Evolutionary conservation across 345 rosid species (phyloP), one percentile per base, ranked within the genome.

Genomic region (Toxicodendron radicans): DNA sequence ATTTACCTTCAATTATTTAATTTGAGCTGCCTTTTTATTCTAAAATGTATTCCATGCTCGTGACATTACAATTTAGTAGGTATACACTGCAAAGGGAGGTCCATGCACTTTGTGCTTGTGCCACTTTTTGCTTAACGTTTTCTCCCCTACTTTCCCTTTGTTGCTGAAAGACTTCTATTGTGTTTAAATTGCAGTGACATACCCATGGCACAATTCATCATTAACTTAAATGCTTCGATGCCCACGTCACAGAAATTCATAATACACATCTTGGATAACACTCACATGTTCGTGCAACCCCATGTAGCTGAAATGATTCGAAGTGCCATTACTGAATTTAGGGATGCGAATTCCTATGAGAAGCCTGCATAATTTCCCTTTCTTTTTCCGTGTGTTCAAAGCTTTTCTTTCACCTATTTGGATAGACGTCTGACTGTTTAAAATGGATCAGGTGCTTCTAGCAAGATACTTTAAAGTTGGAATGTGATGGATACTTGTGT

Each of bases 311-410:
- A 84, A 52, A 92, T 88, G 95, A 90, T 94, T 60, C 87, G 90
- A 57, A 88, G 75, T 48, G 93, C 95, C 32, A 83, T 92, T 58
- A 8, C 92, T n/a, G 92, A 92, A 51, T 94, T 91, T 77, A 84
- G 97, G 83, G 93, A 92, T 64, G 91, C 89, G 82, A 91, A 87
- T 75, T 92, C 97, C 24, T 94, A 94, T 35, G 93, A 92, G 82
- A 94, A 94, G 81, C 98, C 97, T 8, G 35, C 83, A 76, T 86
- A 79, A 83, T 71, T 41, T 64, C 45, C 11, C 7, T 46, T 7
- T 10, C 46, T 2, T 46, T 45, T 14, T 0, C 1, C 2, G 16
- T 5, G 0, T 10, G 38, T n/a, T 23, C 17, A 21, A 45, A 23
- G 30, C 14, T 0, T 21, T n/a, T 13, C 23, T 30, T 21, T 10